phyloP scores from a whole-genome alignment of 2,329 filamentous ascomycete genomes.

The Ceratocystis diversiconidia region DNA sequence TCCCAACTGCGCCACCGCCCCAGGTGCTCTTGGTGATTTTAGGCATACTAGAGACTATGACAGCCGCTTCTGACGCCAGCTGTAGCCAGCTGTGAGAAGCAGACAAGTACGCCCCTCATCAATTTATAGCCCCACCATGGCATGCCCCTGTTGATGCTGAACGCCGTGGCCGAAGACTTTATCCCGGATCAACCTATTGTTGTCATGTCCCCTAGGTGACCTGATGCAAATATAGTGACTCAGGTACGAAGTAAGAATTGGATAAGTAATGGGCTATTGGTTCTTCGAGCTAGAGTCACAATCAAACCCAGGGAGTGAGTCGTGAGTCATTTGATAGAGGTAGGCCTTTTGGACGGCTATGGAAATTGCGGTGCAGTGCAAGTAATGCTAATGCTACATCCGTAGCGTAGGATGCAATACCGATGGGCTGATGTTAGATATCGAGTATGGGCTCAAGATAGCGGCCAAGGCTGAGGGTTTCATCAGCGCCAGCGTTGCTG shows the following conservation, averaged over 20 bases:
- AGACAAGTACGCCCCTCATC: too few species aligned
- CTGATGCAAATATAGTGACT: not conserved
- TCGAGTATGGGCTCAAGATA: not conserved
- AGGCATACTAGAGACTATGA: not conserved
- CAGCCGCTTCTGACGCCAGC: not conserved
- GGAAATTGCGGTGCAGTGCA: too few species aligned
- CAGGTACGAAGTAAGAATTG: too few species aligned
- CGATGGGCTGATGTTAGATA: not conserved
- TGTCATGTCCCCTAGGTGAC: not conserved
- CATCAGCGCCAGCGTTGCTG: not conserved
- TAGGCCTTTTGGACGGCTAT: too few species aligned
- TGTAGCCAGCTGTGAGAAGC: not conserved
- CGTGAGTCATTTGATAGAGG: not conserved
- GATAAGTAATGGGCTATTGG: not conserved
- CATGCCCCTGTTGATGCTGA: not conserved
- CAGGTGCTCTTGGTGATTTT: not conserved
- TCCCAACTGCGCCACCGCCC: slow-evolving; percentile 18
- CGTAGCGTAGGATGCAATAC: not conserved
- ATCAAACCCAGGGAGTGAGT: not conserved
- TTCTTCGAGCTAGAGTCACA: not conserved
- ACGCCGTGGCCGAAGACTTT: slow-evolving; percentile 1
- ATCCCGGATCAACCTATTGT: not conserved
- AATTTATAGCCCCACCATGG: not conserved
- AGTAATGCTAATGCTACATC: not conserved
- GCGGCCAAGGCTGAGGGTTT: not conserved